phyloP scores from a whole-genome alignment of 176 grass and related monocot species.

The Triticum dicoccoides region DNA sequence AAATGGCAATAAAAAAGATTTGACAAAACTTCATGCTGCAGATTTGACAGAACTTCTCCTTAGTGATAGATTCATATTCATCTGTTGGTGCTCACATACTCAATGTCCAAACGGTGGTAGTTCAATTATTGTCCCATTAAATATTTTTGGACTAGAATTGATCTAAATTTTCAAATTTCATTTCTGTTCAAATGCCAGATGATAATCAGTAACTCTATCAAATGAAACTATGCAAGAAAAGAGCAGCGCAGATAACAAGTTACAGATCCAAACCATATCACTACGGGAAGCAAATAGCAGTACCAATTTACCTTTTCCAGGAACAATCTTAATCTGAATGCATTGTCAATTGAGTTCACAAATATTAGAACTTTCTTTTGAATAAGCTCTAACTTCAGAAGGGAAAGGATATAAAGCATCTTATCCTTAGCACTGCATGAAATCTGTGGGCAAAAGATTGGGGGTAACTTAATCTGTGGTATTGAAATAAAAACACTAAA shows the following conservation, averaged over 20 bases:
- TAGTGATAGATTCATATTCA: background rate
- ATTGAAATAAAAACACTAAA: constrained; percentile 3
- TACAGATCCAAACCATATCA: constrained; percentile 6
- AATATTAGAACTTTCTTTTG: constrained; percentile 95
- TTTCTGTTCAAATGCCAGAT: background rate
- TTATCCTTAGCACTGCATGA: constrained; percentile 78
- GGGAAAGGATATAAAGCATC: constrained; percentile 68
- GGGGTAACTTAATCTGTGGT: background rate
- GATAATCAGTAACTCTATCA: background rate
- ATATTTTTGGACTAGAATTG: constrained; percentile 10
- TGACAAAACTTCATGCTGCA: constrained; percentile 2
- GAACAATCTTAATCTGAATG: constrained; percentile 83
- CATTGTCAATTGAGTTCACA: constrained; percentile 96
- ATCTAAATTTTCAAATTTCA: background rate
- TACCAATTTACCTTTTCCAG: constrained; percentile 76
- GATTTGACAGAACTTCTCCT: background rate
- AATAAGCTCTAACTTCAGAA: constrained; percentile 89
- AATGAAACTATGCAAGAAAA: constrained; percentile 19
- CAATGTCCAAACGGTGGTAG: background rate
- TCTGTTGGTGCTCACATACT: background rate
- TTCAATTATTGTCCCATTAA: background rate
- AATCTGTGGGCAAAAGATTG: constrained; percentile 53
- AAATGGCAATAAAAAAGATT: background rate
- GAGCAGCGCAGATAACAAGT: background rate
- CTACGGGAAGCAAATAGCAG: background rate